A percentile compares a stretch with the other conserved stretches of the same genome.
phyloP scores from a whole-genome alignment of 2,329 filamentous ascomycete genomes.

The Fusarium sp. region DNA sequence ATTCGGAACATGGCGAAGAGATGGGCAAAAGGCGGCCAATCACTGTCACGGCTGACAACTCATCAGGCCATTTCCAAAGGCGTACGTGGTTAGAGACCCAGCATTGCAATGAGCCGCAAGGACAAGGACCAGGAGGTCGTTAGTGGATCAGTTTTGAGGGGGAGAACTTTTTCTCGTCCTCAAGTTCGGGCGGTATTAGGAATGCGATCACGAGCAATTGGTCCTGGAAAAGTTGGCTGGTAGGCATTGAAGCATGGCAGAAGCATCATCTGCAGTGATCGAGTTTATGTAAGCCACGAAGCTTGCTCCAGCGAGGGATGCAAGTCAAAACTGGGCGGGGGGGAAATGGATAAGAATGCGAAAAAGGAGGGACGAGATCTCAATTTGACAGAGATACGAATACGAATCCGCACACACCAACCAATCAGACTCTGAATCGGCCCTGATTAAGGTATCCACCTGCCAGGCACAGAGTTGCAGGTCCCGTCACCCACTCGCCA shows the following conservation, averaged over 20 bases:
- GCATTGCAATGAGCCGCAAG: conserved; percentile 3
- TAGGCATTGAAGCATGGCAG: neutral
- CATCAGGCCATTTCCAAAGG: conserved; percentile 39
- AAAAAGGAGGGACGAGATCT: conserved; percentile 39
- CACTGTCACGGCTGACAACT: conserved; percentile 21
- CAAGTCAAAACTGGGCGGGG: neutral
- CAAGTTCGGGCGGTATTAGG: neutral
- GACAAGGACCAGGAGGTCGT: conserved; percentile 1
- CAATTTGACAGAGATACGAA: conserved; percentile 32
- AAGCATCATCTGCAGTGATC: neutral
- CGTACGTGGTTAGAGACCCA: neutral
- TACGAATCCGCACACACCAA: conserved; percentile 30
- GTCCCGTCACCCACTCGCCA: conserved; percentile 6
- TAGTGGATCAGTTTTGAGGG: conserved; percentile 3
- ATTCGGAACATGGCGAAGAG: conserved; percentile 36
- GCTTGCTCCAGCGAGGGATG: conserved; percentile 6
- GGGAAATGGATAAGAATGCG: conserved; percentile 36
- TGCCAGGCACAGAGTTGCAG: conserved; percentile 28
- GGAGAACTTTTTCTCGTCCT: neutral
- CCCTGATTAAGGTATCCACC: neutral
- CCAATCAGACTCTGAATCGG: conserved; percentile 27
- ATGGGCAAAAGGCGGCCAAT: conserved; percentile 19
- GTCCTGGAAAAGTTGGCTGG: neutral
- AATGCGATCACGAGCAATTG: conserved; percentile 13
- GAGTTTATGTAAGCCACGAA: conserved; percentile 22